Base-by-base conservation (phyloP, 352 stramenopile species). In the Phytophthora nicotianae region DNA sequence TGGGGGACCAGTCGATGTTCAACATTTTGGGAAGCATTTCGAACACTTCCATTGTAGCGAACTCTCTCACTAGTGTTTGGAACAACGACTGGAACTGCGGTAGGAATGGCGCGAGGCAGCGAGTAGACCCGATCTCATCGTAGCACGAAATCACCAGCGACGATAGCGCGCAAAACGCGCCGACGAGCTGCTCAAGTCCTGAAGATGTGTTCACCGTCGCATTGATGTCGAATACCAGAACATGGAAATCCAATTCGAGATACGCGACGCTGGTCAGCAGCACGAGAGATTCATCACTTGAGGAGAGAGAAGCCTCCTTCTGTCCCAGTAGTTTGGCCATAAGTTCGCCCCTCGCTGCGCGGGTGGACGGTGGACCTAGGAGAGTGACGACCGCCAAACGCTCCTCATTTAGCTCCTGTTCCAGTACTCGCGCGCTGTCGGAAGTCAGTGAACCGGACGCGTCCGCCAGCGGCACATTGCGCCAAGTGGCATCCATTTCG, bases 1-100 rank as follows among this genome's bases (percentile, higher is more conserved):
- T 66, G 0, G 62, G 52, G 6, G 79, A 81, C 20, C 80, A 73
- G 55, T 92, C 79, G 50, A 92, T 37, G 10, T 62, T 77, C 19
- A 90, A 54, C 56, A 87, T 61, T 19, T 71, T 79, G 14, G 83
- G 83, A 33, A 89, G 32, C 50, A 89, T 57, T 24, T 90, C 83
- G 58, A 76, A 80, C 51, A 90, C 70, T 70, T 90, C 79, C 16
- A 80, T 68, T 1, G 65, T 59, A 1, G 64, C 26, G 21, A 82
- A 71, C 2, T 92, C 83, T 6, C 63, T 65, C 52, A 76, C 21
- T 0, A 92, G 64, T 24, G 65, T 73, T 50, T 72, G 63, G 24
- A 88, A 74, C 3, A 87, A 66, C 20, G 74, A 62, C 37, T 75
- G 69, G 56, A 89, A 86, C 14, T 71, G 62, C 27, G 49, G 58